Percentiles rank a stretch among this genome's conserved stretches.
Evolutionary conservation across 495 filamentous ascomycete species (phyloP).

Genomic region (Recurvomyces mirabilis): DNA sequence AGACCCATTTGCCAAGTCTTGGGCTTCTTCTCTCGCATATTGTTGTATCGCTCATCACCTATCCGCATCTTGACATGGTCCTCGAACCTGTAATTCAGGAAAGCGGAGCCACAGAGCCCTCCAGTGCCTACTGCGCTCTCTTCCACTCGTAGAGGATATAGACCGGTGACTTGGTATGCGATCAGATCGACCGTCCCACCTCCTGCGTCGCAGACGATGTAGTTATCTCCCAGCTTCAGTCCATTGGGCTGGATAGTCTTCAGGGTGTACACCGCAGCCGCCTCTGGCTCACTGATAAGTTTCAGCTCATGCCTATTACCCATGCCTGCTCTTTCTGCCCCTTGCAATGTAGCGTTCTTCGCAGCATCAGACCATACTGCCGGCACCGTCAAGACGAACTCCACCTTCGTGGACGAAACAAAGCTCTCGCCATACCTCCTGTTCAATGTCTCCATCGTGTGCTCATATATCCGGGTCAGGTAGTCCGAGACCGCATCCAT

Average conservation of each 20-base stretch:
- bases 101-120: conserved; percentile 39
- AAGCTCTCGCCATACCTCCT: conserved; percentile 38
- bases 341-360: conserved; percentile 36
- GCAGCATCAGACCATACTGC: conserved; percentile 42
- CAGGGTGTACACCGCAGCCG: conserved; percentile 45
- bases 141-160: conserved; percentile 19
- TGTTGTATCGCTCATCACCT: conserved; percentile 30
- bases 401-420: conserved; percentile 31
- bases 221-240: conserved; percentile 31
- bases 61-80: conserved; percentile 34
- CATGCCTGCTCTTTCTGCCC: conserved; percentile 41
- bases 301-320: conserved; percentile 34
- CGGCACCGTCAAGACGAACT: conserved; percentile 54
- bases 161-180: conserved; percentile 35
- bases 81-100: conserved; percentile 37
- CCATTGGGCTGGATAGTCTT: conserved; percentile 32
- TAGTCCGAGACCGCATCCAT: conserved; percentile 38
- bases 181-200: conserved; percentile 36
- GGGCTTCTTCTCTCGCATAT: conserved; percentile 35
- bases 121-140: conserved; percentile 38
- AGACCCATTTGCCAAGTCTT: conserved; percentile 63
- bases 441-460: conserved; percentile 63
- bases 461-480: conserved; percentile 49
- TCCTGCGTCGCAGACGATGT: conserved; percentile 34
- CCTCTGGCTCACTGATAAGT: conserved; percentile 52